Evolutionary conservation across 768 basidiomycete species (phyloP).

Genomic region (Macrocybe gigantea): DNA sequence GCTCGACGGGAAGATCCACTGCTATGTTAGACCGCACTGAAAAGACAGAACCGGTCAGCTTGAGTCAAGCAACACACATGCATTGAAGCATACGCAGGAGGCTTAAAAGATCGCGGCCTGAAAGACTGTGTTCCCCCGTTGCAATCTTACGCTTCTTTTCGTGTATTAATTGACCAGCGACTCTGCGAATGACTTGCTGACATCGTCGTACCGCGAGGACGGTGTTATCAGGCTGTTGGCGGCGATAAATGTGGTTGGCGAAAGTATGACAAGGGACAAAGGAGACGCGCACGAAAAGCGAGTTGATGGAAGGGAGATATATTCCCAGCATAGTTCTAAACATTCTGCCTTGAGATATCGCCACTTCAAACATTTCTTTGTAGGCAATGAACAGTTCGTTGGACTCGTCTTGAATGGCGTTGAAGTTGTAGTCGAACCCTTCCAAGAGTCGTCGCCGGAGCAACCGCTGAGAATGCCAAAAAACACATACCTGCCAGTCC

Average conservation of each 20-base stretch:
- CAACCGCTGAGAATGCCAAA: not conserved
- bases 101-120: constrained; percentile 72
- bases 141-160: constrained; percentile 75
- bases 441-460: not conserved
- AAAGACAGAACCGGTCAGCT: not conserved
- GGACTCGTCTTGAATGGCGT: constrained; percentile 72
- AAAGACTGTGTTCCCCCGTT: constrained; percentile 41
- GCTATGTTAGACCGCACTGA: constrained; percentile 82
- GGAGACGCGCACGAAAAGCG: constrained; percentile 46
- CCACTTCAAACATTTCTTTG: constrained; percentile 80
- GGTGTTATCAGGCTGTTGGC: constrained; percentile 46
- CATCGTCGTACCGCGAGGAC: constrained; percentile 47
- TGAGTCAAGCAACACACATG: not conserved
- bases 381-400: constrained; percentile 77
- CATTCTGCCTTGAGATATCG: constrained; percentile 50
- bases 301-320: constrained; percentile 52
- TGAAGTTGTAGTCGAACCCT: constrained; percentile 88
- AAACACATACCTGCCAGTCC: constrained; percentile 66
- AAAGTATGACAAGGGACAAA: not conserved
- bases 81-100: constrained; percentile 53
- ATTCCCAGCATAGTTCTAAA: constrained; percentile 42
- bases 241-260: not conserved
- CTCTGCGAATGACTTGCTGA: constrained; percentile 55
- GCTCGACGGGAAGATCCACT: constrained; percentile 58
- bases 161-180: constrained; percentile 71